phyloP scores from a whole-genome alignment of 2,329 filamentous ascomycete genomes.

The Ophiocordyceps camponoti-saundersi region DNA sequence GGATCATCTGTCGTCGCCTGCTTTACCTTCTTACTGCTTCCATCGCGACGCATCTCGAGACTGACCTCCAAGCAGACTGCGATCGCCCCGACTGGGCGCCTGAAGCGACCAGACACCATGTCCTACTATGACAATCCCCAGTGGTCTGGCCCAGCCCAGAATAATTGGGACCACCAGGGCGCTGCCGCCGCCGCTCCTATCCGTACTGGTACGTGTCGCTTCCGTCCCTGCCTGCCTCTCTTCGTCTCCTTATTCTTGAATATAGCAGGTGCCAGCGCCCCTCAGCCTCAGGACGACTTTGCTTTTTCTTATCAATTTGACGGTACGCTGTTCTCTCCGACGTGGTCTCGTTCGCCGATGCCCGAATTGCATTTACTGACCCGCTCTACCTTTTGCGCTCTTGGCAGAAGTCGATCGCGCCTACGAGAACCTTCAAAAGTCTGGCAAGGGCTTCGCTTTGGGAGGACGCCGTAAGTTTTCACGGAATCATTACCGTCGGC shows the following conservation, averaged over 20 bases:
- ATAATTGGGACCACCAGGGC: constrained; percentile 27
- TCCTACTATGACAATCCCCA: constrained; percentile 28
- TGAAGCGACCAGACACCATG: constrained; percentile 11
- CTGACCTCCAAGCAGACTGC: background rate
- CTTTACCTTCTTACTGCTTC: background rate
- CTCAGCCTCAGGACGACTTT: constrained; percentile 56
- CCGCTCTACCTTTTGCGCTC: background rate
- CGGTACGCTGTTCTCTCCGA: constrained; percentile 41
- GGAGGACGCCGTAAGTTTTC: constrained; percentile 54
- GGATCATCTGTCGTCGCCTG: background rate
- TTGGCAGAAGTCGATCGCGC: constrained; percentile 80
- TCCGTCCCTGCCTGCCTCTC: background rate
- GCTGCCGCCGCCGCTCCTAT: constrained; percentile 18
- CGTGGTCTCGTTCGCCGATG: background rate
- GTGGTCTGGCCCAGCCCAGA: constrained; percentile 19
- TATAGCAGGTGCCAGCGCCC: constrained; percentile 52
- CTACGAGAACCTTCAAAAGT: constrained; percentile 90
- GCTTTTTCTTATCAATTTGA: constrained; percentile 83
- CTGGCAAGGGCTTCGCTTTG: constrained; percentile 73
- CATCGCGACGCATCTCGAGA: background rate
- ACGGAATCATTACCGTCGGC: background rate
- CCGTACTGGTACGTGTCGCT: constrained; percentile 17
- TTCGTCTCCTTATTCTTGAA: constrained; percentile 2
- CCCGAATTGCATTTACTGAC: background rate
- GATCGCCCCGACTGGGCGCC: background rate